Evolutionary conservation across 805 yeast species (phyloP).

Genomic region (Wickerhamomyces bovis): DNA sequence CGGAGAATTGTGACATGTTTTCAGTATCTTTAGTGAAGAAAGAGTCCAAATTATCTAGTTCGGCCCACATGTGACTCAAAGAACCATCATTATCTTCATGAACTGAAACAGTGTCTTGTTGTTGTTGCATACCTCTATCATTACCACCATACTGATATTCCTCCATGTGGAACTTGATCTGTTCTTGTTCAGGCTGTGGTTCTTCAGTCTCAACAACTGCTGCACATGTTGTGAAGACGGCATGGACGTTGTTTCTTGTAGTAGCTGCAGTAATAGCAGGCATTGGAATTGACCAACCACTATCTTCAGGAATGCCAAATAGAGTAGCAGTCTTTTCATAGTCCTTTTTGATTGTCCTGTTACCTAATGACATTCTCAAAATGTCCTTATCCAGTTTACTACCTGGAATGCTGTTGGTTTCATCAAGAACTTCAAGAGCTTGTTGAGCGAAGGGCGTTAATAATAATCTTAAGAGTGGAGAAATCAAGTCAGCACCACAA

Average conservation of each 20-base stretch:
- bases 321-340: constrained; percentile 82
- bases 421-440: constrained; percentile 87
- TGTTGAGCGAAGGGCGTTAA: constrained; percentile 84
- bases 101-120: constrained; percentile 39
- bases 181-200: constrained; percentile 28
- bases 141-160: constrained; percentile 39
- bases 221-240: constrained; percentile 85
- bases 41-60: constrained; percentile 81
- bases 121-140: background rate
- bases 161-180: constrained; percentile 49
- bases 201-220: constrained; percentile 26
- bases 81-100: constrained; percentile 67
- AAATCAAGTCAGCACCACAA: constrained; percentile 90
- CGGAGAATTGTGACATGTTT: constrained; percentile 19
- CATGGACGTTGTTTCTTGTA: constrained; percentile 89
- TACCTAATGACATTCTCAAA: constrained; percentile 86
- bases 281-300: constrained; percentile 97
- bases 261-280: constrained; percentile 86
- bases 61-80: constrained; percentile 87
- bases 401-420: constrained; percentile 79
- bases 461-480: constrained; percentile 75
- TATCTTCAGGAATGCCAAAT: constrained; percentile 91
- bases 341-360: constrained; percentile 67
- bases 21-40: constrained; percentile 68
- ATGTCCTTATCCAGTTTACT: constrained; percentile 89